Evolutionary conservation across 2,329 filamentous ascomycete species (phyloP), one percentile per base, ranked within the genome.

Genomic region (Penicillium palitans): DNA sequence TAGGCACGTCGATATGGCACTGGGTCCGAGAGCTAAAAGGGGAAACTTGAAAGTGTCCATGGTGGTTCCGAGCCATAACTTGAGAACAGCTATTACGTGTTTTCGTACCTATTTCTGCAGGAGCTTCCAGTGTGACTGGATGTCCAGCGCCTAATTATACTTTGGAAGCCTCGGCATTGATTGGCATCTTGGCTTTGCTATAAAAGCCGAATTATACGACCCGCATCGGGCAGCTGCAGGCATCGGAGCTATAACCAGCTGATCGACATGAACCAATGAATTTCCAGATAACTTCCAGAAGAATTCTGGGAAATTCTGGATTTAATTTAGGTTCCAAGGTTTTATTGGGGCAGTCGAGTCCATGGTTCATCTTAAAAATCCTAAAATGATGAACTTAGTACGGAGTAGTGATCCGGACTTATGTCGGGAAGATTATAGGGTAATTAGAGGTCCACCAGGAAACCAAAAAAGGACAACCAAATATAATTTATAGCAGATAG

Each of bases 101-200:
- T 4, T 19, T 47, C 19, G 9, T 45, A 6, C 29, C 29, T 8
- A 48, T 35, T 35, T 47, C 4, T 47, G 45, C 19, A 35, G 31
- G 19, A 24, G 10, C 19, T 13, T 21, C 6, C 17, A 13, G 12
- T 47, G 19, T 24, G 8, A 17, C 42, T 29, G 8, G 17, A 45
- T 29, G 17, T 13, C 45, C 27, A 46, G 17, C 17, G 12, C 15
- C 27, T 19, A 6, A 9, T 33, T 33, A 47, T 15, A 47, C 44
- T 47, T 47, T 7, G 4, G 8, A 40, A 27, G 70, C 6, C 67
- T 72, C 24, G 83, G 83, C 79, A 83, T 80, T 42, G 27, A 8
- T 27, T 35, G 25, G 44, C 25, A 46, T 8, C 46, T 35, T 48
- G 46, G 21, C 31, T 50, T 21, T 56, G 8, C 12, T 25, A 42